Conservation (phyloP, 441 rosid genomes). For the Flueggea neowawraea region DNA sequence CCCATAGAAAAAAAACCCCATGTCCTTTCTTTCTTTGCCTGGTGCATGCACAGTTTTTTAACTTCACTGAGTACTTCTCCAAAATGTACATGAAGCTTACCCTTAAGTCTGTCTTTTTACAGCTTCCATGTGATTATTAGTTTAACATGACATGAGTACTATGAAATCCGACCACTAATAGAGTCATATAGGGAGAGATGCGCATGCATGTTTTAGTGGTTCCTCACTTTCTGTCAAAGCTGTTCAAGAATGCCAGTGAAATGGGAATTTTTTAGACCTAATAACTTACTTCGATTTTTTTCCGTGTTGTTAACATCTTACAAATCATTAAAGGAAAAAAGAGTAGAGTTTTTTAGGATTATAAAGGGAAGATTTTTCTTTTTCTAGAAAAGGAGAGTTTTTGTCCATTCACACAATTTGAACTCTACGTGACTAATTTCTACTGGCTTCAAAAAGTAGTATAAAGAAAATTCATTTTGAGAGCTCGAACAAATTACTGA, state of each 20-base stretch:
- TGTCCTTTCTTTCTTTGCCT: slow-evolving; percentile 6
- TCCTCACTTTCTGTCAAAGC: slow-evolving; percentile 11
- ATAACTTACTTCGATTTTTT: neutral
- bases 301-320: slow-evolving; percentile 23
- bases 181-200: neutral
- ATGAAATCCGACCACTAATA: slow-evolving; percentile 4
- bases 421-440: too few relatives aligned
- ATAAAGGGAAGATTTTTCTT: too few relatives aligned
- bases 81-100: neutral
- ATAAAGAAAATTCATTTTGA: too few relatives aligned
- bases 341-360: too few relatives aligned
- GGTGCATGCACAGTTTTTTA: too few relatives aligned
- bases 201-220: slow-evolving; percentile 1
- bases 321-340: slow-evolving; percentile 16
- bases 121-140: neutral
- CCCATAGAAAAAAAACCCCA: slow-evolving; percentile 28
- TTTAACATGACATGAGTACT: neutral
- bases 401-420: too few relatives aligned
- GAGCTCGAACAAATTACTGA: too few relatives aligned
- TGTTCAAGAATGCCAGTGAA: neutral
- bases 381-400: too few relatives aligned
- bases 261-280: neutral
- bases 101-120: slow-evolving; percentile 5
- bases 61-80: too few relatives aligned
- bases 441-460: too few relatives aligned